Conservation (phyloP, 2,329 filamentous ascomycete species). For the Karstenula rhodostoma region DNA sequence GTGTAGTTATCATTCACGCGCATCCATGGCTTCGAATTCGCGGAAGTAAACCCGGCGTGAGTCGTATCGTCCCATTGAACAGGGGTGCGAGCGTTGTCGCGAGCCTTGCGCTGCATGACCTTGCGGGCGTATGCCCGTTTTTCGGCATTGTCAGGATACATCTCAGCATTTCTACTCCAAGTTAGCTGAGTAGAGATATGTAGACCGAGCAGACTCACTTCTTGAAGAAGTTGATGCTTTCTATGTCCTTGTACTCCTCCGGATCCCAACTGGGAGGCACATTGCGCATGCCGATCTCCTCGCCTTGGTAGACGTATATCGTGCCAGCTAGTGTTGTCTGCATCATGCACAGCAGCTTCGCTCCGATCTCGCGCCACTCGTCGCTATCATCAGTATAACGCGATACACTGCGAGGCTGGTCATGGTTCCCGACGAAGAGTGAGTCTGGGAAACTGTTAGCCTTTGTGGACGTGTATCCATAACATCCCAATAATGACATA, state of each 20-base stretch:
- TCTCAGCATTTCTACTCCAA: constrained; percentile 32
- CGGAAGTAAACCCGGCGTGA: constrained; percentile 69
- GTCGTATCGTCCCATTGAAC: constrained; percentile 69
- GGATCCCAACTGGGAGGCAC: constrained; percentile 52
- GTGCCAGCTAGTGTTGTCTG: constrained; percentile 58
- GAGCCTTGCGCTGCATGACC: constrained; percentile 65
- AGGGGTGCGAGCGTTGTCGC: constrained; percentile 72
- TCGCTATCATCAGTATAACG: constrained; percentile 60
- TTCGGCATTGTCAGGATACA: constrained; percentile 37
- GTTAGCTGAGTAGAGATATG: constrained; percentile 10
- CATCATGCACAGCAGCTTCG: constrained; percentile 59
- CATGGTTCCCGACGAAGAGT: constrained; percentile 63
- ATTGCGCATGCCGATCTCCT: constrained; percentile 62
- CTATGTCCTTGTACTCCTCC: constrained; percentile 61
- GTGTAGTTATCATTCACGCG: constrained; percentile 64
- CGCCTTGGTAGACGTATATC: constrained; percentile 59
- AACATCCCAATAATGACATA: not conserved
- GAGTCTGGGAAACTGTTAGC: constrained; percentile 33
- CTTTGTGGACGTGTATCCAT: not conserved
- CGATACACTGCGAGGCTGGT: constrained; percentile 59
- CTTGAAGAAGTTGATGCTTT: constrained; percentile 64
- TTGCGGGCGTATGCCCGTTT: constrained; percentile 39
- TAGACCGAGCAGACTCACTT: constrained; percentile 31
- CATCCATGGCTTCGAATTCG: constrained; percentile 66
- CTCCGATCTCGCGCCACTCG: constrained; percentile 55